A percentile compares a stretch with the other conserved stretches of the same genome.
Evolutionary conservation across 495 filamentous ascomycete genomes (phyloP).

Genomic region (Beverwykella pulmonaria): DNA sequence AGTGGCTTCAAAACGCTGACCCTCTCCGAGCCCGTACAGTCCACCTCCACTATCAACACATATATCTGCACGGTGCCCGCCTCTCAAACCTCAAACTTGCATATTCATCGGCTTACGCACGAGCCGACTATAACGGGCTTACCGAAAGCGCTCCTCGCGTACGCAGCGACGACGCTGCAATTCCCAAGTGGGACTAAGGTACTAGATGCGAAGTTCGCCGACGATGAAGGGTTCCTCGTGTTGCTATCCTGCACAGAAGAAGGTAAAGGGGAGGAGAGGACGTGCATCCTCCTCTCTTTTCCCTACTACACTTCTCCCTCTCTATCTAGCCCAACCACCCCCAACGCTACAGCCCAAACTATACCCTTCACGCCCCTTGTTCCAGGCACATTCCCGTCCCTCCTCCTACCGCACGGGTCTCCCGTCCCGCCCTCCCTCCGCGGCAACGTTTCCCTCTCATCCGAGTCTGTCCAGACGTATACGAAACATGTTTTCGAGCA

Average conservation of each 20-base stretch:
- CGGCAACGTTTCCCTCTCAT: neutral
- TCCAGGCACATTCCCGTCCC: neutral
- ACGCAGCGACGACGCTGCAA: constrained; percentile 12
- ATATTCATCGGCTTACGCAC: constrained; percentile 35
- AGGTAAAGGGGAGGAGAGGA: neutral
- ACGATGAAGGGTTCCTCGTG: constrained; percentile 36
- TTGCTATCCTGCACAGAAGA: constrained; percentile 7
- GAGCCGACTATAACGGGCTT: constrained; percentile 2
- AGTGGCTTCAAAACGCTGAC: neutral
- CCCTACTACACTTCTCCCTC: constrained; percentile 14
- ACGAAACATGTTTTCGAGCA: constrained; percentile 35
- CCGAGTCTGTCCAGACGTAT: neutral
- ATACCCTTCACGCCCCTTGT: constrained; percentile 7
- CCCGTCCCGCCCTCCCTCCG: constrained; percentile 5
- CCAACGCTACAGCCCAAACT: neutral
- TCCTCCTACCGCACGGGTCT: neutral
- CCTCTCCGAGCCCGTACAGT: neutral
- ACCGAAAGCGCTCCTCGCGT: constrained; percentile 7
- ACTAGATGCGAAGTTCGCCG: constrained; percentile 37
- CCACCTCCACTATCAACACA: constrained; percentile 9
- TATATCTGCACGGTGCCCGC: constrained; percentile 9
- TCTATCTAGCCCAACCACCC: neutral
- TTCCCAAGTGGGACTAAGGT: constrained; percentile 9
- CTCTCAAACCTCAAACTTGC: constrained; percentile 15
- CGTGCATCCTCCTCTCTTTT: constrained; percentile 4